Evolutionary conservation across 768 basidiomycete species (phyloP), one percentile per base, ranked within the genome.

Genomic region (Rhodotorula taiwanensis): DNA sequence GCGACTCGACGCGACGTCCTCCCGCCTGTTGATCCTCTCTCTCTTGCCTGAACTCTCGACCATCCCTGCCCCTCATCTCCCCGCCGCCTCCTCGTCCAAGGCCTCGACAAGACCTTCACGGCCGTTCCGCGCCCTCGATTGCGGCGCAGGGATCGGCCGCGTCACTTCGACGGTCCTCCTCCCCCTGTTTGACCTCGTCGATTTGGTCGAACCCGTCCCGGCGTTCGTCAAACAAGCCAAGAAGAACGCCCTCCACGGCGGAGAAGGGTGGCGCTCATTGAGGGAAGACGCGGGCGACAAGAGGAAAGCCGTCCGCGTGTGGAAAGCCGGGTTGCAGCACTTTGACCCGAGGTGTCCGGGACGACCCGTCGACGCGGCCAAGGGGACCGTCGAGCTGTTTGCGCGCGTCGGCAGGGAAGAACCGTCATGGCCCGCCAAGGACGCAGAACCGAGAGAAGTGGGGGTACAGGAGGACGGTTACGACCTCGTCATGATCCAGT

Each of bases 401-500:
- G 86, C 84, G 53, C 83, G 86, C 20, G 78, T 90, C 10, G 89
- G 89, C 5, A 83, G 82, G 73, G 76, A 76, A n/a, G 79, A 81
- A 0, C 70, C 72, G 11, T 76, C 77, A 30, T 78, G 78, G 58
- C 70, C 53, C 47, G 63, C 56, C 45, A 61, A n/a, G n/a, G n/a
- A 39, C 9, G 36, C 36, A 52, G 50, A 60, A 55, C 36, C 36
- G 55, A 60, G 25, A 67, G 63, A 25, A 68, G 68, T 52, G 56
- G 62, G 52, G 11, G 16, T 56, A n/a, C 49, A 21, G 8, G 74
- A 78, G n/a, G 75, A 79, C 25, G 82, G 82, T 2, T 97, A 91
- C 76, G 94, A 99, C 76, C 82, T 92, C 56, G 82, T 94, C 60
- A 92, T 89, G 93, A 89, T 89, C 72, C 94, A 99, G 75, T 98